Base-by-base conservation (phyloP, 2,329 filamentous ascomycete species). In the Fonsecaea erecta region DNA sequence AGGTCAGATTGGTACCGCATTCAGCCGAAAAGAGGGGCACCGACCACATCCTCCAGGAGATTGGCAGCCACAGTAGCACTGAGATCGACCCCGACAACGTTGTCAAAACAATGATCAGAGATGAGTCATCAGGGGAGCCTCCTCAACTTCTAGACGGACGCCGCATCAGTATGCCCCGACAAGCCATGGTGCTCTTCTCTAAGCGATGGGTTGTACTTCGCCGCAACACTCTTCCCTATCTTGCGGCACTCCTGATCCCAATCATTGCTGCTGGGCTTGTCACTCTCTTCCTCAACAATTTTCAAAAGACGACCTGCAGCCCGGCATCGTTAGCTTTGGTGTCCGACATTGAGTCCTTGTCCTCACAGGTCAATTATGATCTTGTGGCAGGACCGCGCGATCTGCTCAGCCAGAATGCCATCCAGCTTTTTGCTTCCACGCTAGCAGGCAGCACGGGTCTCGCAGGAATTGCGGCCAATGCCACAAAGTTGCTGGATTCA, bases 171-270 rank as follows among this genome's bases (percentile, higher is more conserved):
- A 90, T 91, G 75, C 76, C 85, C 52, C 84, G 83, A 68, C 93
- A 97, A 79, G 86, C 86, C 0, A 80, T 83, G 73, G 89, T 96
- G 1, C 80, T 97, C 6, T 92, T 96, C 75, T 79, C 82, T 60
- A 97, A 97, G 76, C 85, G 93, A 32, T 79, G 87, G 64, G 92
- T 87, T 0, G 89, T 97, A 37, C 82, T 96, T 58, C 88, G 89
- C 71, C 84, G 89, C 37, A 96, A 94, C 74, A 90, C 88, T 77
- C 81, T 94, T 52, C 90, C 92, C 0, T 93, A 93, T 63, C 74
- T 88, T 7, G 87, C 88, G 1, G 92, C 92, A 0, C 83, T 96
- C 40, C 70, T 92, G 0, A 86, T 97, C 12, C 93, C 93, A 0
- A 85, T 97, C 60, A 81, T 92, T 62, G 90, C 92, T 0, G 90